A percentile compares a stretch with the other conserved stretches of the same genome.
Evolutionary conservation across 2,329 filamentous ascomycete species (phyloP).

Genomic region (Corniculantispora saksenae): DNA sequence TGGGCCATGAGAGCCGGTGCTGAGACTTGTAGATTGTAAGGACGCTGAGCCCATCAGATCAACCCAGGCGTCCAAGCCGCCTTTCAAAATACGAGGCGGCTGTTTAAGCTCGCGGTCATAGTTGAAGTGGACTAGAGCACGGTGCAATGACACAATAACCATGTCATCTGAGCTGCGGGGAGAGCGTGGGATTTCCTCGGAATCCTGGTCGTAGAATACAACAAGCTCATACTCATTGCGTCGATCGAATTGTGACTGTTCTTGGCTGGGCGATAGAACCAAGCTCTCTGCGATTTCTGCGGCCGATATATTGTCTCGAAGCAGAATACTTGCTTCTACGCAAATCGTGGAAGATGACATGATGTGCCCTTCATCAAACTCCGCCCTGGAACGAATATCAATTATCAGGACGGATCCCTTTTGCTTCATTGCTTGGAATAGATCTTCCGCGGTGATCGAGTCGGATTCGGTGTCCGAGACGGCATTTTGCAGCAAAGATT

Average conservation of each 20-base stretch:
- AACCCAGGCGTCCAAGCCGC: slow-evolving; percentile 84
- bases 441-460: slow-evolving; percentile 66
- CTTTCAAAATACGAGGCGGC: slow-evolving; percentile 74
- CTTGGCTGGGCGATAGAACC: slow-evolving; percentile 70
- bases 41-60: slow-evolving; percentile 75
- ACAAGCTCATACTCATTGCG: slow-evolving; percentile 80
- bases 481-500: slow-evolving; percentile 29
- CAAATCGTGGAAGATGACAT: slow-evolving; percentile 83
- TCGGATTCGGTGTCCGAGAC: slow-evolving; percentile 32
- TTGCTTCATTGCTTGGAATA: slow-evolving; percentile 68
- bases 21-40: slow-evolving; percentile 45
- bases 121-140: slow-evolving; percentile 82
- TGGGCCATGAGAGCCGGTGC: not conserved
- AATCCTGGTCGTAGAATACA: slow-evolving; percentile 82
- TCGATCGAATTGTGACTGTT: slow-evolving; percentile 71
- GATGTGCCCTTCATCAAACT: slow-evolving; percentile 88
- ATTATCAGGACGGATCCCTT: slow-evolving; percentile 72
- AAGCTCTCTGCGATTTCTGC: slow-evolving; percentile 66
- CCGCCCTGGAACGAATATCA: slow-evolving; percentile 77
- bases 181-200: slow-evolving; percentile 50
- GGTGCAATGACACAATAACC: slow-evolving; percentile 71
- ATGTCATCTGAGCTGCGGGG: slow-evolving; percentile 42
- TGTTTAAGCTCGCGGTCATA: slow-evolving; percentile 72
- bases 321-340: slow-evolving; percentile 75
- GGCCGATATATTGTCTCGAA: slow-evolving; percentile 67